Evolutionary conservation across 2,329 filamentous ascomycete species (phyloP), one percentile per base, ranked within the genome.

Genomic region (Gremmenia infestans): DNA sequence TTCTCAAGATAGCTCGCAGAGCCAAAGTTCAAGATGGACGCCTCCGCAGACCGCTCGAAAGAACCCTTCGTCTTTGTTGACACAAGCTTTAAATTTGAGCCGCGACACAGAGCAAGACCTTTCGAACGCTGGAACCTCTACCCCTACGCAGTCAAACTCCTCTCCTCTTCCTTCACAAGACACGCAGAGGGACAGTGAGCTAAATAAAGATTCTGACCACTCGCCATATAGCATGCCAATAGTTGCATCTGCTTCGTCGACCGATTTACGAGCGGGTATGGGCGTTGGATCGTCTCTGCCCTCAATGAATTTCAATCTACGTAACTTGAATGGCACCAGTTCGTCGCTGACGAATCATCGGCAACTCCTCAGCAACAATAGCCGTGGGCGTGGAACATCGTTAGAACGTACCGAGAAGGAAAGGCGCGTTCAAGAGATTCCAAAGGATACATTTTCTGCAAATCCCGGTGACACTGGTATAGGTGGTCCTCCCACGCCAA

Each of bases 341-440:
- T 64, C 70, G 25, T 65, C 71, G 57, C 62, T 73, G 32, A 65
- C 66, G 40, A 68, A 68, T 55, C 71, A 73, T 50, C 68, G 70
- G 40, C 71, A 72, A 12, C 66, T 68, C 22, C 66, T 73, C 50
- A 58, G 61, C 47, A 58, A 61, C 47, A 69, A 64, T 32, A 39
- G 50, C 5, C 60, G 62, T 57, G 63, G 63, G 43, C 53, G 74
- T 59, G 72, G 72, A n/a, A 72, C 69, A 25, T 76, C 75, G 19
- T 60, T 74, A 28, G 75, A 77, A 60, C 68, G 73, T n/a, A 74
- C 73, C 4, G 70, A 73, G 6, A 73, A 72, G 61, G 75, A 76
- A 60, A 71, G 68, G 42, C 69, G 69, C 54, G 56, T 71, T 28
- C 69, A 69, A 52, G 65, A 71, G 32, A 46, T 66, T 40, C 65